phyloP scores from a whole-genome alignment of 2,329 filamentous ascomycete genomes.

The Plenodomus lindquistii region DNA sequence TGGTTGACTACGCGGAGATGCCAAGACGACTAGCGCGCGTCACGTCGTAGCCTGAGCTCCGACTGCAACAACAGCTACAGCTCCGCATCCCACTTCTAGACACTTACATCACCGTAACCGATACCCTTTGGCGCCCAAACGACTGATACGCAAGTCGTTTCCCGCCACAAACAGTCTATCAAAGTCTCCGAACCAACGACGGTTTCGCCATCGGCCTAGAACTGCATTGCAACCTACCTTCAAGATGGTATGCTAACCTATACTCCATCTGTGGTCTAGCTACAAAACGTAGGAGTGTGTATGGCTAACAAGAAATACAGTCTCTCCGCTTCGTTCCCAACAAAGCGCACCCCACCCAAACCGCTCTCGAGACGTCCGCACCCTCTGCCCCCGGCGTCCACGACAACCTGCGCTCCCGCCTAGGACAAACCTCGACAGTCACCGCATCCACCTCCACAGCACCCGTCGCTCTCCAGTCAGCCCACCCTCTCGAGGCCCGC shows the following conservation, averaged over 20 bases:
- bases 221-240: neutral
- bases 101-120: neutral
- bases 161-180: neutral
- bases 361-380: slow-evolving; percentile 63
- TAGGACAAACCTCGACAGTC: slow-evolving; percentile 60
- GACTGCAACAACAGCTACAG: slow-evolving; percentile 11
- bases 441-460: slow-evolving; percentile 24
- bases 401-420: slow-evolving; percentile 86
- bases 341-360: slow-evolving; percentile 61
- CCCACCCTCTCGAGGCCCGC: slow-evolving; percentile 90
- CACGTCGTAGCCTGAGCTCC: slow-evolving; percentile 23
- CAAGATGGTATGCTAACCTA: slow-evolving; percentile 18
- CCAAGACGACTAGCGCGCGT: slow-evolving; percentile 42
- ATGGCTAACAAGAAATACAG: slow-evolving; percentile 49
- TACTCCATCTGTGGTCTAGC: neutral
- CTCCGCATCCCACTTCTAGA: slow-evolving; percentile 8
- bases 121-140: neutral
- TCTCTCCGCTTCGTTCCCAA: slow-evolving; percentile 87
- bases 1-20: slow-evolving; percentile 3
- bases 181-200: neutral
- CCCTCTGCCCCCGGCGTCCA: slow-evolving; percentile 92
- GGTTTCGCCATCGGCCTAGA: neutral
- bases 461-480: slow-evolving; percentile 58
- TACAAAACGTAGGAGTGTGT: neutral
- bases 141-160: neutral